phyloP scores from a whole-genome alignment of 805 yeast species.

The Myxozyma neotropica region DNA sequence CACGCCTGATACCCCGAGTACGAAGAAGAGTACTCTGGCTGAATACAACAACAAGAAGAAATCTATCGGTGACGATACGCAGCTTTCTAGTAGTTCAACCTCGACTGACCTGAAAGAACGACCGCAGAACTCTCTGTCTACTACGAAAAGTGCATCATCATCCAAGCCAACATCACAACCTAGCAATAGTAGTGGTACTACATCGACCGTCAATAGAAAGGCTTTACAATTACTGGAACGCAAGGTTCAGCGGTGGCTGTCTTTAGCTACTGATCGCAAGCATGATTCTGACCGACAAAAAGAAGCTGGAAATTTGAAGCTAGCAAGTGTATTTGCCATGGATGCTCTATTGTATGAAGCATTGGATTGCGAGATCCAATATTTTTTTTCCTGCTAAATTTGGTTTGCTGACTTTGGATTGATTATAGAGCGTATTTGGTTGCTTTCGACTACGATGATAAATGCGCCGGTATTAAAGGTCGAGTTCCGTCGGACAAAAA shows the following conservation, averaged over 20 bases:
- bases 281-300: slow-evolving; percentile 46
- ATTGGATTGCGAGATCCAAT: not conserved
- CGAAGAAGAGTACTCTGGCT: slow-evolving; percentile 24
- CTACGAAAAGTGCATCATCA: not conserved
- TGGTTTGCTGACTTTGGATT: not conserved
- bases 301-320: slow-evolving; percentile 36
- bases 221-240: slow-evolving; percentile 20
- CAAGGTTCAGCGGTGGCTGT: slow-evolving; percentile 43
- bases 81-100: not conserved
- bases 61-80: not conserved
- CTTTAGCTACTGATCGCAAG: slow-evolving; percentile 45
- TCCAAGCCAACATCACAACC: slow-evolving; percentile 19
- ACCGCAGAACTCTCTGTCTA: not conserved
- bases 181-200: slow-evolving; percentile 14
- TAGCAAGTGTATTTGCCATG: slow-evolving; percentile 44
- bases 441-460: slow-evolving; percentile 37
- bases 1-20: slow-evolving; percentile 23
- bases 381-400: too few relatives aligned
- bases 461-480: slow-evolving; percentile 13
- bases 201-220: slow-evolving; percentile 37
- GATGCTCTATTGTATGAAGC: slow-evolving; percentile 44
- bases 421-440: slow-evolving; percentile 33
- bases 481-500: slow-evolving; percentile 31
- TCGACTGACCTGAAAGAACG: not conserved
- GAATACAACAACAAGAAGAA: slow-evolving; percentile 18